Base-by-base conservation (phyloP, 2,329 filamentous ascomycete species). In the Aspergillus udagawae region DNA sequence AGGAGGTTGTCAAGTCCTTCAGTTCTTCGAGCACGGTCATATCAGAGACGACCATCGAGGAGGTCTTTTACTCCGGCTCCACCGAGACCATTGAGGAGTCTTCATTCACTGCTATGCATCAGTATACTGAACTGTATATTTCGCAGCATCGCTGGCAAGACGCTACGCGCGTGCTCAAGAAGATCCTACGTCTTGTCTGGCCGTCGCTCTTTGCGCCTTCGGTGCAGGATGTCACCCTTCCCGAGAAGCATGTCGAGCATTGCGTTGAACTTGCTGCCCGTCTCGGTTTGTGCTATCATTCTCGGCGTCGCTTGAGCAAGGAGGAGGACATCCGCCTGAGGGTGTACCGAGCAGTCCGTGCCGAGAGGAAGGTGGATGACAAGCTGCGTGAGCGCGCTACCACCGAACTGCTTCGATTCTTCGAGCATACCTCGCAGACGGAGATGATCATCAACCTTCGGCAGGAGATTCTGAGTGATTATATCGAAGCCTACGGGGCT, bases 91-190 rank as follows among this genome's bases (percentile, higher is more conserved):
- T 79, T 3, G 73, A 79, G 20, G 61, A 75, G 29, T 73, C 69
- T 14, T 78, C 75, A 0, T 70, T 81, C 48, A 70, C 70, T 3
- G 71, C 79, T 2, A 70, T 73, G 0, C 73, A 75, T 61, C 75
- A 70, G 54, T 66, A 80, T 10, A 70, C 74, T 6, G 60, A 60
- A 25, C 65, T 76, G 42, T 80, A 81, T 65, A 75, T 78, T 25
- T 73, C 74, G 4, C 76, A 81, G 66, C 75, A 74, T 59, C 73
- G 79, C 35, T 82, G 76, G 70, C 72, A 73, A 4, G 77, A 81
- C 55, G 79, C 80, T 4, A 76, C 77, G 28, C 72, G 67, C 1
- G 67, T 80, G 20, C 72, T 81, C 42, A 78, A 79, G 52, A 70
- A 70, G 25, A 75, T 80, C 9, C 65, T 83, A 28, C 72, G 74